phyloP scores from a whole-genome alignment of 495 filamentous ascomycete genomes.

The Penicillium riverlandense region DNA sequence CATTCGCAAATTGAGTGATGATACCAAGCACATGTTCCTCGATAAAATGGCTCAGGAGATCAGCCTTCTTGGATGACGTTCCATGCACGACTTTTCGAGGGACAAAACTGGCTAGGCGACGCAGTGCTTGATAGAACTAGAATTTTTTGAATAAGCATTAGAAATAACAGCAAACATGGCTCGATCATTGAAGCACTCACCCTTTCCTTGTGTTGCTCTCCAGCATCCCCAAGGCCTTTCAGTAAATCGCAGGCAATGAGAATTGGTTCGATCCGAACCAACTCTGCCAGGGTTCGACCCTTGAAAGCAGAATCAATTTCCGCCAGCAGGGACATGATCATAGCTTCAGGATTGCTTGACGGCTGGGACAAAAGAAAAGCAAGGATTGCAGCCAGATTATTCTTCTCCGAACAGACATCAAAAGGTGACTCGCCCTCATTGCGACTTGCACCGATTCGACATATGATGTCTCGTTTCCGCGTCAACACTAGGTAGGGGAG shows the following conservation, averaged over 20 bases:
- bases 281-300: conserved; percentile 53
- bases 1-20: conserved; percentile 72
- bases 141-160: conserved; percentile 20
- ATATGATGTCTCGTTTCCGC: conserved; percentile 69
- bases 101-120: conserved; percentile 58
- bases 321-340: conserved; percentile 60
- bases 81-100: conserved; percentile 46
- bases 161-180: background rate
- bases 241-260: conserved; percentile 73
- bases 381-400: conserved; percentile 72
- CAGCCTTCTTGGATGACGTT: conserved; percentile 41
- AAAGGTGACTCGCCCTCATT: conserved; percentile 50
- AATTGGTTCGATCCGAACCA: conserved; percentile 71
- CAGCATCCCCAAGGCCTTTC: conserved; percentile 66
- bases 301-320: conserved; percentile 62
- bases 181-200: conserved; percentile 24
- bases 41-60: conserved; percentile 68
- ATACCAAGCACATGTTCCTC: conserved; percentile 83
- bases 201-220: conserved; percentile 50
- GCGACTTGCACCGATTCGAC: conserved; percentile 69
- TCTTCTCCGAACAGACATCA: conserved; percentile 52
- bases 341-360: conserved; percentile 53
- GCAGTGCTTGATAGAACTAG: conserved; percentile 54
- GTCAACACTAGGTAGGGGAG: conserved; percentile 79
- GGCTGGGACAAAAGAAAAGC: conserved; percentile 72